Conservation (phyloP, 305 asterid genomes). For the Coffea humblotiana region DNA sequence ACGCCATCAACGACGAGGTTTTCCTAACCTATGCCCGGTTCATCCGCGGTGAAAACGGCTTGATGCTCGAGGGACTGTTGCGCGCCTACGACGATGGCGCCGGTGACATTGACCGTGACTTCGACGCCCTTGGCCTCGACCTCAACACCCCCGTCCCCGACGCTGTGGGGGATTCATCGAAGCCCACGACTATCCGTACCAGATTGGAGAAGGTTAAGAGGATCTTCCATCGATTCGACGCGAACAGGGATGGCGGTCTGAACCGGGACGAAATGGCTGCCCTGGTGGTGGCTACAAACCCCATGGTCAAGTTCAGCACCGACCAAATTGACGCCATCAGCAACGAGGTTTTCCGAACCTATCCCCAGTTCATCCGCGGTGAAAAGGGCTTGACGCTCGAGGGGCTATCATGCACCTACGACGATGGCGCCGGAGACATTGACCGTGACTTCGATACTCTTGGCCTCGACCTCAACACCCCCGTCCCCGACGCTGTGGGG, state of each 20-base stretch:
- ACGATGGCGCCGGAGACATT: constrained; percentile 96
- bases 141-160: constrained; percentile 54
- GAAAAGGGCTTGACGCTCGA: constrained; percentile 80
- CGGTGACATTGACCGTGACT: constrained; percentile 93
- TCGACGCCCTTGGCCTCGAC: constrained; percentile 88
- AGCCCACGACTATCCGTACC: constrained; percentile 60
- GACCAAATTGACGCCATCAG: constrained; percentile 91
- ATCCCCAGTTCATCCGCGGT: constrained; percentile 78
- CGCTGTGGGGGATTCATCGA: not conserved
- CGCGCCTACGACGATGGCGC: constrained; percentile 98
- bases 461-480: constrained; percentile 65
- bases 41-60: constrained; percentile 77
- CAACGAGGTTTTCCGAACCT: constrained; percentile 88
- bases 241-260: constrained; percentile 78
- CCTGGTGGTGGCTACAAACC: constrained; percentile 85
- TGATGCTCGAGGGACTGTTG: constrained; percentile 76
- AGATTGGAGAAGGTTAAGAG: constrained; percentile 95
- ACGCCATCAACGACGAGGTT: constrained; percentile 83
- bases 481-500: constrained; percentile 40
- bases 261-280: constrained; percentile 93
- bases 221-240: constrained; percentile 81
- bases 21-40: constrained; percentile 88
- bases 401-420: constrained; percentile 88
- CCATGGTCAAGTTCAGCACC: constrained; percentile 87
- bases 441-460: constrained; percentile 94